Evolutionary conservation across 1,284 basidiomycete species (phyloP).

Genomic region (Austropuccinia psidii): DNA sequence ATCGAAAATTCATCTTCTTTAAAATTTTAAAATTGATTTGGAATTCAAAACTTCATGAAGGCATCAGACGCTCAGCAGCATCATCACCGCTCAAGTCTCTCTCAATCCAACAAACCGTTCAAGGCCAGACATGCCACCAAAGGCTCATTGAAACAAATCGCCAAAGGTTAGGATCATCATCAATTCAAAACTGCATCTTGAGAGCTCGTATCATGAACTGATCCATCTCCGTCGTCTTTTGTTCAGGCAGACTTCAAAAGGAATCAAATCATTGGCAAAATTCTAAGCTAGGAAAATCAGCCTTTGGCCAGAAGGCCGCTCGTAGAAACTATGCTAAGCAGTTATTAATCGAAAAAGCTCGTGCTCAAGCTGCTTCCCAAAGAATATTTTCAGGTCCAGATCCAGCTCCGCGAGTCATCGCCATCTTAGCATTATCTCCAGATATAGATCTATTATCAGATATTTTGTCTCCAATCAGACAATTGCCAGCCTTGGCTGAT

Average conservation of each 20-base stretch:
- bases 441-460: constrained; percentile 19
- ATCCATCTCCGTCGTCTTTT: neutral
- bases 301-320: constrained; percentile 6
- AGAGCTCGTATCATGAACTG: neutral
- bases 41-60: too few relatives aligned
- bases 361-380: constrained; percentile 3
- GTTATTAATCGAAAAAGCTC: constrained; percentile 2
- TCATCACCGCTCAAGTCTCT: constrained; percentile 34
- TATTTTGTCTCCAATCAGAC: neutral
- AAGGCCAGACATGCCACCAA: constrained; percentile 19
- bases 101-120: constrained; percentile 31
- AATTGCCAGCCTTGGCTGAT: neutral
- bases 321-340: constrained; percentile 34
- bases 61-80: constrained; percentile 14
- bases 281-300: neutral
- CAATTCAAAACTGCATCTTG: neutral
- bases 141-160: constrained; percentile 19
- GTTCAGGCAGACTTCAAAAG: constrained; percentile 28
- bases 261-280: neutral
- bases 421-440: constrained; percentile 10
- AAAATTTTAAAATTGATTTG: neutral
- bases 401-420: constrained; percentile 16
- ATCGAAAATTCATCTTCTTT: neutral
- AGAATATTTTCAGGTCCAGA: constrained; percentile 22
- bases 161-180: constrained; percentile 5